A percentile compares a stretch with the other conserved stretches of the same genome.
These are phyloP conservation scores for Ogataea salicorniae DNA, from an alignment of 805 yeast genomes.

Conservation along the genomic window DNA sequence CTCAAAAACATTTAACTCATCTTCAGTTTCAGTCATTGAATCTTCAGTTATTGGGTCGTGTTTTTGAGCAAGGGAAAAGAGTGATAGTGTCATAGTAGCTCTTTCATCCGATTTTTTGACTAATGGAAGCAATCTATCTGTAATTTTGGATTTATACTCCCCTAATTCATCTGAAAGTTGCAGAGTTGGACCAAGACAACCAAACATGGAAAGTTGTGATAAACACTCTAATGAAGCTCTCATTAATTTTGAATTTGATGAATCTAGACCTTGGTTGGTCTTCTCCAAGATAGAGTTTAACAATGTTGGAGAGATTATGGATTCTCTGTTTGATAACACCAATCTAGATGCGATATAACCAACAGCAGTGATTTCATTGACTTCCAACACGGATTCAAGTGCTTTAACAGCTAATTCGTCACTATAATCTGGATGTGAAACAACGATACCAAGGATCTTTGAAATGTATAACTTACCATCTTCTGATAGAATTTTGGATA, in stretches of 20 bases:
- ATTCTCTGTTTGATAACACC: conserved; percentile 28
- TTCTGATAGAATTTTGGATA: conserved; percentile 19
- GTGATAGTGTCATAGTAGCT: conserved; percentile 52
- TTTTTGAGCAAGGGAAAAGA: conserved; percentile 38
- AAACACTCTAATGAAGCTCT: conserved; percentile 34
- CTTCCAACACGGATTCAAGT: conserved; percentile 5
- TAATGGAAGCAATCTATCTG: conserved; percentile 30
- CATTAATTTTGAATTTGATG: conserved; percentile 19
- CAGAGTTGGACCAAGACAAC: conserved; percentile 36
- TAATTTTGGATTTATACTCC: conserved; percentile 21
- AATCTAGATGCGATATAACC: conserved; percentile 47
- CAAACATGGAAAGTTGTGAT: conserved; percentile 41
- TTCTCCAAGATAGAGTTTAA: conserved; percentile 12
- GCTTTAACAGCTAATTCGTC: conserved; percentile 8
- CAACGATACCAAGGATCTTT: conserved; percentile 25
- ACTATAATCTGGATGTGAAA: conserved; percentile 33
- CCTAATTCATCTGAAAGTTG: conserved; percentile 18
- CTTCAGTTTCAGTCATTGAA: conserved; percentile 22
- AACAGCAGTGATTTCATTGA: conserved; percentile 26
- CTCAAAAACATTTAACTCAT: conserved; percentile 30
- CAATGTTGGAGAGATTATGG: conserved; percentile 9
- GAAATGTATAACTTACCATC: conserved; percentile 21
- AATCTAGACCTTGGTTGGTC: conserved; percentile 19
- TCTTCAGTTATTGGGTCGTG: conserved; percentile 6
- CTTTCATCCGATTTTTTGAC: conserved; percentile 56